Percentiles rank a stretch among this genome's conserved stretches.
Conservation (phyloP, 2,329 filamentous ascomycete genomes). For the Calonectria pseudoreteaudii region DNA sequence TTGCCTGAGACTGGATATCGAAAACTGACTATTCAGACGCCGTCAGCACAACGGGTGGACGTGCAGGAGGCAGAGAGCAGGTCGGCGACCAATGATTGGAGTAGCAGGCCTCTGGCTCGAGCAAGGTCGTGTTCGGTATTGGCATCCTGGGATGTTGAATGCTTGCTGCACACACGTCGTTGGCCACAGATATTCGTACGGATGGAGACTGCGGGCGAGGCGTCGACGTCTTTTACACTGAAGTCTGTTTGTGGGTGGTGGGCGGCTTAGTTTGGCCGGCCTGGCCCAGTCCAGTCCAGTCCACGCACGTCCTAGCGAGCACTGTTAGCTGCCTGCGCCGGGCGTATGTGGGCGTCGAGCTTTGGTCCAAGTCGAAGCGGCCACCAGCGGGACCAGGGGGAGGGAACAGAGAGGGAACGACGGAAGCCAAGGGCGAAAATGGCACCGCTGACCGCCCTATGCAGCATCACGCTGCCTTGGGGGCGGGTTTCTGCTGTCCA, state of each 20-base stretch:
- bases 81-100: not conserved
- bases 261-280: not conserved
- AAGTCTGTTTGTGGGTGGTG: constrained; percentile 7
- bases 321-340: constrained; percentile 18
- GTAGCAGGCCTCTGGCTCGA: constrained; percentile 3
- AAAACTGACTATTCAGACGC: constrained; percentile 11
- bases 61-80: not conserved
- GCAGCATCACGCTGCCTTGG: constrained; percentile 9
- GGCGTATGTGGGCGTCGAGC: constrained; percentile 23
- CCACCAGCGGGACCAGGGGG: constrained; percentile 24
- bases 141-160: constrained; percentile 8
- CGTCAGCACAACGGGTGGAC: constrained; percentile 4
- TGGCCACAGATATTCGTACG: not conserved
- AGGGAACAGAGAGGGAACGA: not conserved
- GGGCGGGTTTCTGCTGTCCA: constrained; percentile 3
- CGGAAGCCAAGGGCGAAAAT: constrained; percentile 12
- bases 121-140: constrained; percentile 8
- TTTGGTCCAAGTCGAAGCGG: constrained; percentile 20
- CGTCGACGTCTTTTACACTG: not conserved
- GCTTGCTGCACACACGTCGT: constrained; percentile 1
- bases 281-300: constrained; percentile 15
- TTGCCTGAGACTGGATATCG: constrained; percentile 12
- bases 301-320: constrained; percentile 15
- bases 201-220: not conserved
- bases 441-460: constrained; percentile 5